Percentiles rank a stretch among this genome's conserved stretches.
Conservation (phyloP, 257 asterid genomes). For the Lavandula angustifolia region DNA sequence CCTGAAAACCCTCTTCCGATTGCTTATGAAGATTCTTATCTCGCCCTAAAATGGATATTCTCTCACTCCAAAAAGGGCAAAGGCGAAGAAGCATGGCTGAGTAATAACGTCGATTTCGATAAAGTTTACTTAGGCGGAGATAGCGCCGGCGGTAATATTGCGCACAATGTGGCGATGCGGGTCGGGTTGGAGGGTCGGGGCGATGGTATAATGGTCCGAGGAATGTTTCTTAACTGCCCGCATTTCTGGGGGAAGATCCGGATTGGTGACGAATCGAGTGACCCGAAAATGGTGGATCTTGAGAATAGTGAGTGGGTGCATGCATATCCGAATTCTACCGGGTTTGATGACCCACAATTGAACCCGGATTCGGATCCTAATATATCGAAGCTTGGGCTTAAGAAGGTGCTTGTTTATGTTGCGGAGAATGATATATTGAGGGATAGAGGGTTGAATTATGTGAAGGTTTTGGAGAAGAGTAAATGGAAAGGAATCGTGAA, state of each 20-base stretch:
- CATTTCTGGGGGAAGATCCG: conserved; percentile 51
- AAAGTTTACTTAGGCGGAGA: conserved; percentile 59
- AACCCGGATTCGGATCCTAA: conserved; percentile 41
- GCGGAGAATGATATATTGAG: conserved; percentile 38
- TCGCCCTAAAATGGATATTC: conserved; percentile 53
- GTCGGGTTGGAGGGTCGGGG: conserved; percentile 40
- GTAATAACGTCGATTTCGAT: conserved; percentile 39
- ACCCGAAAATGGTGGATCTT: neutral
- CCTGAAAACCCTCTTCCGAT: conserved; percentile 63
- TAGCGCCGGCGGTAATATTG: conserved; percentile 67
- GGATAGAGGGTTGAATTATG: conserved; percentile 38
- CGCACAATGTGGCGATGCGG: conserved; percentile 52
- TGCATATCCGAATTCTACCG: conserved; percentile 45
- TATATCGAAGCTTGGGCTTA: conserved; percentile 30
- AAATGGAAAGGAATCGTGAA: conserved; percentile 37
- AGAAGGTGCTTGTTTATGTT: conserved; percentile 41
- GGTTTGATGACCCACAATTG: conserved; percentile 47
- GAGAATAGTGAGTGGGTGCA: conserved; percentile 46
- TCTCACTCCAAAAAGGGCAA: conserved; percentile 38
- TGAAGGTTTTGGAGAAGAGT: conserved; percentile 21
- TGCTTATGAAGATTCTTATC: conserved; percentile 62
- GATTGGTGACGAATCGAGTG: conserved; percentile 37
- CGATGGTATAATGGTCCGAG: conserved; percentile 29
- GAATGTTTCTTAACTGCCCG: conserved; percentile 58
- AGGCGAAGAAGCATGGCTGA: conserved; percentile 50